These are phyloP conservation scores for Fusarium napiforme DNA, from an alignment of 2,329 filamentous ascomycete species.

Conservation along the genomic window DNA sequence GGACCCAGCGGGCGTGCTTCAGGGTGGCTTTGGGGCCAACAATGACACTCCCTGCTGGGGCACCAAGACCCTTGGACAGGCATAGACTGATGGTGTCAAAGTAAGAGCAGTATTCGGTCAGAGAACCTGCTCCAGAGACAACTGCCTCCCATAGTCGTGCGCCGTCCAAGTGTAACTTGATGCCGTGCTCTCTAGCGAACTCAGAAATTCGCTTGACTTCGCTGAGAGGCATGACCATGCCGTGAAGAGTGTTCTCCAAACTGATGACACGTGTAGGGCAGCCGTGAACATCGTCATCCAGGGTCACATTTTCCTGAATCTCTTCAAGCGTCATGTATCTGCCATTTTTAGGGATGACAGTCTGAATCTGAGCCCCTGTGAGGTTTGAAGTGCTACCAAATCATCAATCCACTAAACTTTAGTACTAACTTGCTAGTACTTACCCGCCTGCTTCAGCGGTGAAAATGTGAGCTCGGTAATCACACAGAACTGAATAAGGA, in stretches of 20 bases:
- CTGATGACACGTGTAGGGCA: conserved; percentile 85
- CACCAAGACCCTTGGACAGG: conserved; percentile 85
- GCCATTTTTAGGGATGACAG: conserved; percentile 76
- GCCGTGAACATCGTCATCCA: conserved; percentile 77
- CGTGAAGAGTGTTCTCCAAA: conserved; percentile 87
- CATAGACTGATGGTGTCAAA: conserved; percentile 83
- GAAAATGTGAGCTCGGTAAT: conserved; percentile 81
- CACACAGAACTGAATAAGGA: conserved; percentile 83
- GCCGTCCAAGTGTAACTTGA: conserved; percentile 82
- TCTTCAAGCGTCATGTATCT: conserved; percentile 82
- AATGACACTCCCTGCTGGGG: conserved; percentile 81
- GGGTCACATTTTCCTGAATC: conserved; percentile 70
- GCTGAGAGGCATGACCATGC: conserved; percentile 79
- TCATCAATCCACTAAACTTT: background rate
- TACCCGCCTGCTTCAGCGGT: conserved; percentile 72
- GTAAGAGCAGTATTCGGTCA: conserved; percentile 73
- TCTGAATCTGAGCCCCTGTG: conserved; percentile 75
- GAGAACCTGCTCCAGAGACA: conserved; percentile 72
- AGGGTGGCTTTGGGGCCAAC: conserved; percentile 60
- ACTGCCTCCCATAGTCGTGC: conserved; percentile 86
- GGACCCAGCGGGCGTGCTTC: conserved; percentile 55
- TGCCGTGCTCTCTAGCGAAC: conserved; percentile 72
- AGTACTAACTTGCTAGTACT: conserved; percentile 23
- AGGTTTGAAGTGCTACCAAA: conserved; percentile 71
- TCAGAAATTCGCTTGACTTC: conserved; percentile 76